These are phyloP conservation scores for Veloboletus limbatus DNA, from an alignment of 1,284 basidiomycete species.

Conservation along the genomic window DNA sequence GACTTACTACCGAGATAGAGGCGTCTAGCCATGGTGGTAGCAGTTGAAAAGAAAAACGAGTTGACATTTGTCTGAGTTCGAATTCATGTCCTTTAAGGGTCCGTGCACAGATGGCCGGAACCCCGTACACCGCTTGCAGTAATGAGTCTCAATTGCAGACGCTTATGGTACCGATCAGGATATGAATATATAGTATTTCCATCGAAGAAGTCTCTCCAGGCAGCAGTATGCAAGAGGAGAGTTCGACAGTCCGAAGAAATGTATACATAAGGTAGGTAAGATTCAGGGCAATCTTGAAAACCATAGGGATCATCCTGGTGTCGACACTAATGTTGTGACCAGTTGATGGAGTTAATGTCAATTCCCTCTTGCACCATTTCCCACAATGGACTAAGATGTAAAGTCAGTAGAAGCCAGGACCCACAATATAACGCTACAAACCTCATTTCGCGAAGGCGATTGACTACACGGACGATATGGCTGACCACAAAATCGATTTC, in stretches of 20 bases:
- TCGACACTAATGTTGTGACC: conserved; percentile 65
- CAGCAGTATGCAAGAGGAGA: not conserved
- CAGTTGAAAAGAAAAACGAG: conserved; percentile 37
- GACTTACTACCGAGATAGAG: conserved; percentile 79
- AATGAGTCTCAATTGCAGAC: too few relatives aligned
- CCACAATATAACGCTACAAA: conserved; percentile 14
- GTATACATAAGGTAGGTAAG: conserved; percentile 11
- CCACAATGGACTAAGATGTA: conserved; percentile 75
- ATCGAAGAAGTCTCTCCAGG: not conserved
- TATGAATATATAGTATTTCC: conserved; percentile 1
- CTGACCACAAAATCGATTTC: conserved; percentile 95
- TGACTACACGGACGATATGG: conserved; percentile 86
- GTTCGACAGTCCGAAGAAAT: conserved; percentile 3
- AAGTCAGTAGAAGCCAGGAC: conserved; percentile 10
- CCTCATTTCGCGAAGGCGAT: conserved; percentile 70
- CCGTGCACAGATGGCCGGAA: conserved; percentile 33
- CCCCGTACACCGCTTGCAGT: conserved; percentile 15
- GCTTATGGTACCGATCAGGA: too few relatives aligned
- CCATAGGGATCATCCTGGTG: not conserved
- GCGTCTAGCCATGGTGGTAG: conserved; percentile 71
- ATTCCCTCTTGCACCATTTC: conserved; percentile 99
- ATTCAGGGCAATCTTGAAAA: conserved; percentile 5
- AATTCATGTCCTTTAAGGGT: conserved; percentile 36
- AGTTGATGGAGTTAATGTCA: conserved; percentile 90
- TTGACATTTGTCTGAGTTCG: conserved; percentile 36